phyloP scores from a whole-genome alignment of 768 basidiomycete species.

The Leccinum aurantiacum region DNA sequence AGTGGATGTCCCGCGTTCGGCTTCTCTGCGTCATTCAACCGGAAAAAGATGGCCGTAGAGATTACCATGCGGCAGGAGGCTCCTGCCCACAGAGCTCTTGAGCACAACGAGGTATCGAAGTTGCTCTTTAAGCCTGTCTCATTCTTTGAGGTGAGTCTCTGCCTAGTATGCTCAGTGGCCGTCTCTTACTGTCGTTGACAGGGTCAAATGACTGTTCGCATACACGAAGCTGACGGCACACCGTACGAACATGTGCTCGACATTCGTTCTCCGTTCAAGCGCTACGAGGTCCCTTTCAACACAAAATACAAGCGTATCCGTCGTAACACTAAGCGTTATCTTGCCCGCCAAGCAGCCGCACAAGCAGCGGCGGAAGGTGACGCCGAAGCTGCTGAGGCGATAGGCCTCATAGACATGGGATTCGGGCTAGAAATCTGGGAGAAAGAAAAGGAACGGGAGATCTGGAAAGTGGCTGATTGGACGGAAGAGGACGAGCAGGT shows the following conservation, averaged over 20 bases:
- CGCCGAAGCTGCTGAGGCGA: slow-evolving; percentile 87
- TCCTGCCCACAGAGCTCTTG: slow-evolving; percentile 66
- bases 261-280: slow-evolving; percentile 82
- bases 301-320: slow-evolving; percentile 98
- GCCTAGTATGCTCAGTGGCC: background rate
- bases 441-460: slow-evolving; percentile 87
- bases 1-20: slow-evolving; percentile 92
- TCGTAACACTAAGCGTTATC: slow-evolving; percentile 92
- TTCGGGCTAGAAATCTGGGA: slow-evolving; percentile 96
- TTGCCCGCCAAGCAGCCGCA: slow-evolving; percentile 89
- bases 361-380: slow-evolving; percentile 93
- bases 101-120: slow-evolving; percentile 67
- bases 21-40: slow-evolving; percentile 89
- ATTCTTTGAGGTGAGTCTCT: slow-evolving; percentile 74
- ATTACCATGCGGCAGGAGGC: slow-evolving; percentile 90
- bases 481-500: slow-evolving; percentile 91
- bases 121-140: slow-evolving; percentile 77
- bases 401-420: slow-evolving; percentile 91
- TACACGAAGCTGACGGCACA: slow-evolving; percentile 98
- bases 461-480: slow-evolving; percentile 98
- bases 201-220: slow-evolving; percentile 98
- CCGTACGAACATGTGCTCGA: slow-evolving; percentile 98
- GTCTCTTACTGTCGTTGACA: slow-evolving; percentile 31
- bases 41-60: slow-evolving; percentile 98
- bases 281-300: slow-evolving; percentile 98